A percentile compares a stretch with the other conserved stretches of the same genome.
These are phyloP conservation scores for Lojkania enalia DNA, from an alignment of 2,329 filamentous ascomycete species.

Conservation along the genomic window DNA sequence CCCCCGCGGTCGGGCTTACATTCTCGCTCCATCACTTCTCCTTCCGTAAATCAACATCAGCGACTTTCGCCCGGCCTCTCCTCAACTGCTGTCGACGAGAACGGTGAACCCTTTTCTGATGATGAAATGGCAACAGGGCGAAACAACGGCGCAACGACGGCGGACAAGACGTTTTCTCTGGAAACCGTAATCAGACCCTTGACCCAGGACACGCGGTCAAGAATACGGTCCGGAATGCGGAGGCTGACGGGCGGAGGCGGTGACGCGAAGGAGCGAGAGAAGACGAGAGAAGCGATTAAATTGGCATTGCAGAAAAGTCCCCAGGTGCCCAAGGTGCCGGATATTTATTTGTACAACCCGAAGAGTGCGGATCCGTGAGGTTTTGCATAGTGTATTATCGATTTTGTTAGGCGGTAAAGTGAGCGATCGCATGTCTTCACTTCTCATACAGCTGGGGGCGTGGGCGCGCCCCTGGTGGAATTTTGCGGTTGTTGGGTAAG, in stretches of 20 bases:
- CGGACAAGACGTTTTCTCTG: conserved; percentile 22
- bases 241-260: conserved; percentile 62
- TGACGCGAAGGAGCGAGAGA: conserved; percentile 46
- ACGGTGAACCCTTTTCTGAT: conserved; percentile 76
- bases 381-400: too few species aligned
- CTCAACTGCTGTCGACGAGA: conserved; percentile 76
- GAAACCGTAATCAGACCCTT: conserved; percentile 62
- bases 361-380: conserved; percentile 40
- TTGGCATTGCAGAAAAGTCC: conserved; percentile 47
- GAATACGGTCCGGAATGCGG: conserved; percentile 60
- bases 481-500: too few species aligned
- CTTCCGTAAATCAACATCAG: conserved; percentile 57
- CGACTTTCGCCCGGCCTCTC: conserved; percentile 55
- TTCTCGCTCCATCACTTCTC: conserved; percentile 81
- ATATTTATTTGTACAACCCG: conserved; percentile 47
- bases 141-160: conserved; percentile 10
- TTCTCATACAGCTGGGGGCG: too few species aligned
- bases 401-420: too few species aligned
- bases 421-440: background rate
- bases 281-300: conserved; percentile 42
- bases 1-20: conserved; percentile 70
- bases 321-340: conserved; percentile 54
- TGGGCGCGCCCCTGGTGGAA: too few species aligned
- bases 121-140: conserved; percentile 62
- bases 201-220: conserved; percentile 55